These are phyloP conservation scores for Trichomonascaceae sp. DNA, from an alignment of 1,139 yeast species.

Conservation along the genomic window DNA sequence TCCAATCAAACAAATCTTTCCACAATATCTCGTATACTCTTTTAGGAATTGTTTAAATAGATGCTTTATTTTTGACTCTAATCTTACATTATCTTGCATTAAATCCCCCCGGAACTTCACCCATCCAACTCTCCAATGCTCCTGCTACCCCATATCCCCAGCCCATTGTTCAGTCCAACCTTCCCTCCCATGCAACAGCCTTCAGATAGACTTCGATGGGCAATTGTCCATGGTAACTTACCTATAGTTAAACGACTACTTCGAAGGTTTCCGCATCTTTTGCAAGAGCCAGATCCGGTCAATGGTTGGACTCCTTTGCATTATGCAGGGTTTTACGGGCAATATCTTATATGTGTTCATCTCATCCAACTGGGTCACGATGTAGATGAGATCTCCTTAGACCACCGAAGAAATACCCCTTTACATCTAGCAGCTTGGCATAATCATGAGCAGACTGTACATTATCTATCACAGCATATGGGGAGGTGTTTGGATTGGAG, in stretches of 20 bases:
- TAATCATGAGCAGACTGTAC: constrained; percentile 75
- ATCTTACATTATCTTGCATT: not conserved
- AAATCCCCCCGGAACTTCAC: not conserved
- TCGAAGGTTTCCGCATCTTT: constrained; percentile 65
- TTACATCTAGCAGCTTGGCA: constrained; percentile 67
- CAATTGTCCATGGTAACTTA: constrained; percentile 65
- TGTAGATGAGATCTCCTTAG: constrained; percentile 41
- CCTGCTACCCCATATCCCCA: not conserved
- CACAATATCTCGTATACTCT: too few species aligned
- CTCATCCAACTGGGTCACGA: constrained; percentile 49
- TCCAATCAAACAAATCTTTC: too few species aligned
- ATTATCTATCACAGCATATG: constrained; percentile 74
- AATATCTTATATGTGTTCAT: constrained; percentile 65
- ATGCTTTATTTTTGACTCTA: too few species aligned
- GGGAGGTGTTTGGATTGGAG: constrained; percentile 59
- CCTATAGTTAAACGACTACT: constrained; percentile 67
- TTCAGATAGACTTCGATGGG: constrained; percentile 57
- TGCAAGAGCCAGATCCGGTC: constrained; percentile 63
- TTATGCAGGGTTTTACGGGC: constrained; percentile 78
- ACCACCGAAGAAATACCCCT: constrained; percentile 66
- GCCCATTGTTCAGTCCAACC: not conserved
- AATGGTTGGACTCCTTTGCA: constrained; percentile 91
- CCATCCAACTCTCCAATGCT: not conserved
- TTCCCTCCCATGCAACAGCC: constrained; percentile 11
- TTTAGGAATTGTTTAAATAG: too few species aligned